A percentile compares a stretch with the other conserved stretches of the same genome.
These are phyloP conservation scores for Apiospora aurea DNA, from an alignment of 2,329 filamentous ascomycete species.

Conservation along the genomic window DNA sequence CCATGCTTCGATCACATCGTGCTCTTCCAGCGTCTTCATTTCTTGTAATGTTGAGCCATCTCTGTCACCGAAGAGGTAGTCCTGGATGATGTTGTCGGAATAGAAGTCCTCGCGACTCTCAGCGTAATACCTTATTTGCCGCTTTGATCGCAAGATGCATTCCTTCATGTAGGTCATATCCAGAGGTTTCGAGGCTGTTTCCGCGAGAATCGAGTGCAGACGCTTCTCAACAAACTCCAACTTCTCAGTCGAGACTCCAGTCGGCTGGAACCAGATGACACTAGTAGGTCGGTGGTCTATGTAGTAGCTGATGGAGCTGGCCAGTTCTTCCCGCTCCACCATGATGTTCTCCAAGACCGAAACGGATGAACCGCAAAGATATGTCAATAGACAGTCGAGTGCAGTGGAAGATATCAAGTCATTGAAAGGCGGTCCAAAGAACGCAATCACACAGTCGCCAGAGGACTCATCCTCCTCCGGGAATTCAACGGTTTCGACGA, in stretches of 20 bases:
- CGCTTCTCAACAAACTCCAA: slow-evolving; percentile 84
- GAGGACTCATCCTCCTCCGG: slow-evolving; percentile 96
- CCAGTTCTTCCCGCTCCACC: slow-evolving; percentile 91
- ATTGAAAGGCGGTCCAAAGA: slow-evolving; percentile 84
- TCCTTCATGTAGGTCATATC: slow-evolving; percentile 92
- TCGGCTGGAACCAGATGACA: slow-evolving; percentile 85
- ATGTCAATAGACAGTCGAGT: slow-evolving; percentile 80
- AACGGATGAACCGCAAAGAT: slow-evolving; percentile 91
- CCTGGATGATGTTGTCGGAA: slow-evolving; percentile 84
- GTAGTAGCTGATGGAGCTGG: slow-evolving; percentile 82
- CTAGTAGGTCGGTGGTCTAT: slow-evolving; percentile 82
- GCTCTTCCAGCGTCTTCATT: slow-evolving; percentile 63
- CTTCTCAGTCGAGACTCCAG: slow-evolving; percentile 86
- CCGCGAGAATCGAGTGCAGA: slow-evolving; percentile 82
- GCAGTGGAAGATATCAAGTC: slow-evolving; percentile 74
- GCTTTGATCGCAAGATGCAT: slow-evolving; percentile 81
- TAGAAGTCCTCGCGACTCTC: slow-evolving; percentile 85
- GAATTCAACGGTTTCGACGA: slow-evolving; percentile 83
- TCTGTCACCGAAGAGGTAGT: slow-evolving; percentile 88
- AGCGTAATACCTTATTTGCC: slow-evolving; percentile 82
- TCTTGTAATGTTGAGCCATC: slow-evolving; percentile 79
- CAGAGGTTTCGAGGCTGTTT: slow-evolving; percentile 79
- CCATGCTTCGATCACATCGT: slow-evolving; percentile 79
- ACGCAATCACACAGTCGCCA: slow-evolving; percentile 85
- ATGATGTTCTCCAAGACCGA: slow-evolving; percentile 90